Evolutionary conservation across 192 early-diverging fungal species (phyloP).

Genomic region (Coemansia brasiliensis): DNA sequence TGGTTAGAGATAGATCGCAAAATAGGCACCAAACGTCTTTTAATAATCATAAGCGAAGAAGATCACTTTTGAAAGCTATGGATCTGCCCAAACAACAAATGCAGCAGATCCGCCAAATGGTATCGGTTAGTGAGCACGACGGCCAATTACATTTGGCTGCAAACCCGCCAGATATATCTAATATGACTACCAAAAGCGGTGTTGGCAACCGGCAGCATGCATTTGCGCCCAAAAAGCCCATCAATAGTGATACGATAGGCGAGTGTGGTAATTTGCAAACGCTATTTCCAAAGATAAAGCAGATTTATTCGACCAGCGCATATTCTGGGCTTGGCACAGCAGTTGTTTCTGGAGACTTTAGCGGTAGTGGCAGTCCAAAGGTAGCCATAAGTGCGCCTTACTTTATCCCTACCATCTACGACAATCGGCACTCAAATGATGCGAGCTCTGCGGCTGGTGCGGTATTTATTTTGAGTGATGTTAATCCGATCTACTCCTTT

Average conservation of each 20-base stretch:
- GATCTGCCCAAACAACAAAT: background rate
- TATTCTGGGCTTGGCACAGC: slow-evolving; percentile 69
- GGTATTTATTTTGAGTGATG: slow-evolving; percentile 54
- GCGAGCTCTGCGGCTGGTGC: slow-evolving; percentile 43
- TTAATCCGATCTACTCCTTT: slow-evolving; percentile 8
- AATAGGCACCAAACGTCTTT: background rate
- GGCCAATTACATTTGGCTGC: slow-evolving; percentile 15
- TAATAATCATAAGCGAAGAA: background rate
- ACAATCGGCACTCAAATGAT: background rate
- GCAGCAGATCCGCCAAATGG: slow-evolving; percentile 16
- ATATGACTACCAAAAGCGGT: background rate
- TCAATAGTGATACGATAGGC: background rate
- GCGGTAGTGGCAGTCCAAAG: slow-evolving; percentile 59
- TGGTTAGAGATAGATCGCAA: slow-evolving; percentile 18
- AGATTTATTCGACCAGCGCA: slow-evolving; percentile 46
- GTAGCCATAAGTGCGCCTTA: slow-evolving; percentile 70
- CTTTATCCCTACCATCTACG: slow-evolving; percentile 18
- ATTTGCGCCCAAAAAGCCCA: slow-evolving; percentile 4
- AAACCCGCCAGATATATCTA: background rate
- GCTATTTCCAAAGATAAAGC: slow-evolving; percentile 44
- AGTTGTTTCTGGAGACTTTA: slow-evolving; percentile 68
- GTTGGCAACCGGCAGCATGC: slow-evolving; percentile 15
- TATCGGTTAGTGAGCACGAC: slow-evolving; percentile 5
- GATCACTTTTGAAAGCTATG: slow-evolving; percentile 7
- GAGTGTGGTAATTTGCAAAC: slow-evolving; percentile 37